Conservation (phyloP, 2,329 filamentous ascomycete species). For the Aspergillus caelatus region DNA sequence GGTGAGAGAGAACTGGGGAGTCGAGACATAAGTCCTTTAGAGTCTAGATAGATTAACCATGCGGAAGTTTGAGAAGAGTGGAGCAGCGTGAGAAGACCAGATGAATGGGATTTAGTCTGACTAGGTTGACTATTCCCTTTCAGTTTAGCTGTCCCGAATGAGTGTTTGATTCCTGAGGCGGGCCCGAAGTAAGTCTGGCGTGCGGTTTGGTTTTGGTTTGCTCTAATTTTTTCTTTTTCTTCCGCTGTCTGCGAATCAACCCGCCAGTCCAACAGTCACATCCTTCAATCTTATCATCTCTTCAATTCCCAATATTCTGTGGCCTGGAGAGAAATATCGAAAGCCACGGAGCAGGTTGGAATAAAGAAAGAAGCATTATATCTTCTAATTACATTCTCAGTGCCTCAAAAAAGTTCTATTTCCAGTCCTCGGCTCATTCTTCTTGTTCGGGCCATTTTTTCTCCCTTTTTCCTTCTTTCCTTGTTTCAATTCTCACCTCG, state of each 20-base stretch:
- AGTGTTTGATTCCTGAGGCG: not conserved
- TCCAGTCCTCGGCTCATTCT: not conserved
- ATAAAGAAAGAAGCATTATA: not conserved
- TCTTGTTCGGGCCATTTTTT: not conserved
- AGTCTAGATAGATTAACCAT: not conserved
- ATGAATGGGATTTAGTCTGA: not conserved
- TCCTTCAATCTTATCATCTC: not conserved
- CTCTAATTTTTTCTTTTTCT: not conserved
- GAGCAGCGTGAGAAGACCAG: not conserved
- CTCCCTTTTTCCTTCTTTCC: constrained; percentile 3
- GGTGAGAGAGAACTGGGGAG: not conserved
- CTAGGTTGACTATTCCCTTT: not conserved
- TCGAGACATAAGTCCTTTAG: not conserved
- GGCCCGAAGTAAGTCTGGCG: not conserved
- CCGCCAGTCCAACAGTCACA: not conserved
- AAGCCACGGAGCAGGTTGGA: not conserved
- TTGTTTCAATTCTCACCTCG: not conserved
- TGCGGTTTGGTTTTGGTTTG: not conserved
- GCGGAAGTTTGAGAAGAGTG: not conserved
- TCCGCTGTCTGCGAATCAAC: not conserved
- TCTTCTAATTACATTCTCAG: not conserved
- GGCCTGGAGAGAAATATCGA: not conserved
- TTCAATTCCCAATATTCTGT: not conserved
- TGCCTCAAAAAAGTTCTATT: not conserved
- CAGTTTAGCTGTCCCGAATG: not conserved